Percentiles rank a stretch among this genome's conserved stretches.
Evolutionary conservation across 345 rosid species (phyloP).

Genomic region (Adansonia digitata): DNA sequence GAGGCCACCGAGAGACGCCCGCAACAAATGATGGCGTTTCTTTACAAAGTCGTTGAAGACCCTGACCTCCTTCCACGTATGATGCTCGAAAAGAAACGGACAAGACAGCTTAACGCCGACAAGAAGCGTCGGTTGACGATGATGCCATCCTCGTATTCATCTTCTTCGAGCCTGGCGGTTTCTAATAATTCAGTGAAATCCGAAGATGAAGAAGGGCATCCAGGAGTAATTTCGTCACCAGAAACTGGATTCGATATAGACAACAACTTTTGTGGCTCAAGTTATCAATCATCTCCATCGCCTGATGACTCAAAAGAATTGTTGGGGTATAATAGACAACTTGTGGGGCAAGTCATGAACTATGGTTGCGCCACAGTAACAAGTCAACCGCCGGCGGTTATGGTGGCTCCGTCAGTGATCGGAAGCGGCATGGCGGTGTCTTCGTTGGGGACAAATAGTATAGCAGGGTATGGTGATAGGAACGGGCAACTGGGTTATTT

Average conservation of each 20-base stretch:
- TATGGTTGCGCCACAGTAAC: slow-evolving; percentile 11
- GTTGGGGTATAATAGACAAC: slow-evolving; percentile 13
- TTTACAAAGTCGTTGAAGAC: slow-evolving; percentile 67
- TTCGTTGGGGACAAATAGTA: slow-evolving; percentile 19
- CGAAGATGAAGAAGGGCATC: slow-evolving; percentile 42
- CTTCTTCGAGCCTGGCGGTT: slow-evolving; percentile 35
- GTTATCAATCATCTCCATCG: slow-evolving; percentile 26
- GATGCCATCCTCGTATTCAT: slow-evolving; percentile 24
- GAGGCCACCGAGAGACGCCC: slow-evolving; percentile 87
- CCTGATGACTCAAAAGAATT: slow-evolving; percentile 36
- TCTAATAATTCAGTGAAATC: slow-evolving; percentile 44
- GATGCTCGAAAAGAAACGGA: slow-evolving; percentile 51
- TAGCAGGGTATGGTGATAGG: slow-evolving; percentile 22
- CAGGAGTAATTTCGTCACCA: slow-evolving; percentile 40
- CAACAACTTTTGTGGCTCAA: slow-evolving; percentile 13
- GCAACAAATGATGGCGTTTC: slow-evolving; percentile 86
- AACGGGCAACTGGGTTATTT: slow-evolving; percentile 29
- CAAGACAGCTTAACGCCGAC: slow-evolving; percentile 22
- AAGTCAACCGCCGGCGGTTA: neutral
- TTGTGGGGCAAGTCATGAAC: neutral
- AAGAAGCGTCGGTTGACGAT: slow-evolving; percentile 54
- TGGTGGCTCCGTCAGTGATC: slow-evolving; percentile 16
- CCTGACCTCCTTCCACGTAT: slow-evolving; percentile 77
- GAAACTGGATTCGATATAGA: slow-evolving; percentile 29
- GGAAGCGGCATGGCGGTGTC: slow-evolving; percentile 20